Percentiles rank a stretch among this genome's conserved stretches.
phyloP scores from a whole-genome alignment of 2,329 filamentous ascomycete genomes.

The Gremmenia infestans region DNA sequence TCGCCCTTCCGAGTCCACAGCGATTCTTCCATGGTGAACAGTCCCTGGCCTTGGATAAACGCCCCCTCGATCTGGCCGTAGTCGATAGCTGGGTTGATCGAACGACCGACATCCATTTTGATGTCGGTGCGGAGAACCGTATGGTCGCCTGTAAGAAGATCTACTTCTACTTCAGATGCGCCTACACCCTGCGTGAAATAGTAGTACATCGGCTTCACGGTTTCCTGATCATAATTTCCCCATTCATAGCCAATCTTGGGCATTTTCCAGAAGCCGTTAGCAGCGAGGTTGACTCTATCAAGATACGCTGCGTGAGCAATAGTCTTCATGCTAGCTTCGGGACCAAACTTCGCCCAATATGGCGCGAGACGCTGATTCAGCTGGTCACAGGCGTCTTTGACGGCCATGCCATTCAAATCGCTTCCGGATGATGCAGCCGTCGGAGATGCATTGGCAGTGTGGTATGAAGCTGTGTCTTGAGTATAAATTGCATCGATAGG shows the following conservation, averaged over 20 bases:
- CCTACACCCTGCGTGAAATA: slow-evolving; percentile 98
- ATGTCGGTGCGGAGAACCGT: slow-evolving; percentile 84
- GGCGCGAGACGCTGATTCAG: slow-evolving; percentile 82
- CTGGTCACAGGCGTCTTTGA: slow-evolving; percentile 87
- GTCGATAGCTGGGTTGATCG: slow-evolving; percentile 65
- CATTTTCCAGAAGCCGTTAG: slow-evolving; percentile 95
- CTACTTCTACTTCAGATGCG: slow-evolving; percentile 86
- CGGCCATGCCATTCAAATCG: slow-evolving; percentile 92
- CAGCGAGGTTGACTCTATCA: slow-evolving; percentile 92
- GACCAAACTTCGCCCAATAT: slow-evolving; percentile 78
- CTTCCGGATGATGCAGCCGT: slow-evolving; percentile 93
- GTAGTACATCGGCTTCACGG: slow-evolving; percentile 85
- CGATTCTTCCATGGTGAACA: slow-evolving; percentile 73
- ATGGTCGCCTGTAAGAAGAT: slow-evolving; percentile 91
- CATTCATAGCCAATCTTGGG: slow-evolving; percentile 95
- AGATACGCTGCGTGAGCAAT: slow-evolving; percentile 91
- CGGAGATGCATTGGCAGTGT: slow-evolving; percentile 87
- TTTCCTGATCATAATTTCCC: slow-evolving; percentile 44
- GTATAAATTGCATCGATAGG: slow-evolving; percentile 80
- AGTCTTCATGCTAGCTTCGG: slow-evolving; percentile 76
- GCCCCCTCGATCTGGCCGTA: slow-evolving; percentile 82
- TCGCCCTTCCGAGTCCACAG: slow-evolving; percentile 59
- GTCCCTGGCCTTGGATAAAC: slow-evolving; percentile 73
- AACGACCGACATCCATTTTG: slow-evolving; percentile 91
- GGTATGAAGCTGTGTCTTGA: slow-evolving; percentile 92